Evolutionary conservation across 371 early-diverging fungal genomes (phyloP).

Genomic region (Mortierella sp.): DNA sequence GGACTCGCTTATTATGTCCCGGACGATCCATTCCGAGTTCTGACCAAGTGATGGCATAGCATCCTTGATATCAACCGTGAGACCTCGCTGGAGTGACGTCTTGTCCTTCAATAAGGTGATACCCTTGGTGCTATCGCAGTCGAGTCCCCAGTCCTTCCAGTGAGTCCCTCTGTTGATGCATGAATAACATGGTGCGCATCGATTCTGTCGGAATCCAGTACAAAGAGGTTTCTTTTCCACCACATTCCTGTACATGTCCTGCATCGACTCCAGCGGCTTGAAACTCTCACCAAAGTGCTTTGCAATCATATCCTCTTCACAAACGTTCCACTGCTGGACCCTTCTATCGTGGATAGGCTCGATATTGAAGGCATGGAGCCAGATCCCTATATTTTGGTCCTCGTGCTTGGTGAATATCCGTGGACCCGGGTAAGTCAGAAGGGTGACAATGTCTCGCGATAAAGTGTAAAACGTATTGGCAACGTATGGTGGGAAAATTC

Average conservation of each 20-base stretch:
- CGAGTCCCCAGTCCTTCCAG: constrained; percentile 57
- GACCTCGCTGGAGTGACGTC: constrained; percentile 1
- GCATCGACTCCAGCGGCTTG: constrained; percentile 25
- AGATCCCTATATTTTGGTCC: constrained; percentile 62
- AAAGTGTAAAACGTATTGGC: constrained; percentile 59
- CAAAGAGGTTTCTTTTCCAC: constrained; percentile 44
- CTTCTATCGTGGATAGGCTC: constrained; percentile 61
- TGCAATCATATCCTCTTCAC: constrained; percentile 63
- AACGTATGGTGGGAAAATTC: constrained; percentile 63
- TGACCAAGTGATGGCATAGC: constrained; percentile 14
- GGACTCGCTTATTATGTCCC: constrained; percentile 58
- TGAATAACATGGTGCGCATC: constrained; percentile 64
- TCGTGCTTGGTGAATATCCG: constrained; percentile 56
- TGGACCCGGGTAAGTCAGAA: constrained; percentile 49
- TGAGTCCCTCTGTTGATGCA: constrained; percentile 59
- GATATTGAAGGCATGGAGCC: constrained; percentile 63
- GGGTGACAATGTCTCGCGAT: constrained; percentile 59
- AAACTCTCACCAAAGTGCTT: constrained; percentile 52
- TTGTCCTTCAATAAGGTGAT: constrained; percentile 43
- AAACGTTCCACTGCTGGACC: constrained; percentile 59
- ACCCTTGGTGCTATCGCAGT: constrained; percentile 59
- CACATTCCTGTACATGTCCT: constrained; percentile 60
- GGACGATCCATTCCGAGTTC: constrained; percentile 65
- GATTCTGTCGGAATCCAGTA: constrained; percentile 43
- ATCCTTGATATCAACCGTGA: constrained; percentile 17